A percentile compares a stretch with the other conserved stretches of the same genome.
Evolutionary conservation across 1,284 basidiomycete species (phyloP).

Genomic region (Ustilago crameri): DNA sequence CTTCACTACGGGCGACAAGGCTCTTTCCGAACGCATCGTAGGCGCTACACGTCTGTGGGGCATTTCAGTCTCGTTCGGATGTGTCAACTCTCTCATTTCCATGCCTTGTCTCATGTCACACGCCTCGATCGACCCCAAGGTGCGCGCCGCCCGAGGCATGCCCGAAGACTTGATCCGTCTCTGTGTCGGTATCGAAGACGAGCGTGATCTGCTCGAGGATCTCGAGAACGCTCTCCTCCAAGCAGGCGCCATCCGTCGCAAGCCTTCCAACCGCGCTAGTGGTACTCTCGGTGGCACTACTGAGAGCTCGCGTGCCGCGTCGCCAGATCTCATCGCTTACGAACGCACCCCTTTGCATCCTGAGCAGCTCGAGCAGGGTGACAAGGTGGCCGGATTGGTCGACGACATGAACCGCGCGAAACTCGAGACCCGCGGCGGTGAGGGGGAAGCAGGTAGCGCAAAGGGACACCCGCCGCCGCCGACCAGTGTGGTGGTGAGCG

Average conservation of each 20-base stretch:
- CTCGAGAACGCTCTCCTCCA: slow-evolving; percentile 90
- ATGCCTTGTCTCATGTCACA: slow-evolving; percentile 99
- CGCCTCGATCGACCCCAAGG: slow-evolving; percentile 94
- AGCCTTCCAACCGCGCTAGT: slow-evolving; percentile 9
- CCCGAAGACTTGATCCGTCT: slow-evolving; percentile 97
- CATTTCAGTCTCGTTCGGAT: slow-evolving; percentile 96
- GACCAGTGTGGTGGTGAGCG: slow-evolving; percentile 57
- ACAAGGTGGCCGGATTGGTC: slow-evolving; percentile 42
- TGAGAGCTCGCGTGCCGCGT: slow-evolving; percentile 39
- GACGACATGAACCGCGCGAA: slow-evolving; percentile 54
- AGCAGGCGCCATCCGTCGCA: slow-evolving; percentile 80
- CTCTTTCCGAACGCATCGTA: slow-evolving; percentile 89
- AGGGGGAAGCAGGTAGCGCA: slow-evolving; percentile 39
- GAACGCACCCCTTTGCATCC: slow-evolving; percentile 46
- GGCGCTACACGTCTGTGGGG: slow-evolving; percentile 93
- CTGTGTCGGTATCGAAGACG: slow-evolving; percentile 98
- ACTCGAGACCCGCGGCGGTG: slow-evolving; percentile 60
- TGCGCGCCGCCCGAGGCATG: slow-evolving; percentile 89
- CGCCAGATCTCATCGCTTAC: slow-evolving; percentile 36
- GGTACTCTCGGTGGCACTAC: slow-evolving; percentile 10
- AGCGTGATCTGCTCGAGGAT: slow-evolving; percentile 91
- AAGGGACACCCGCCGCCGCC: slow-evolving; percentile 43
- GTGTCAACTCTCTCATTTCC: slow-evolving; percentile 96
- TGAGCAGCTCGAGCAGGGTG: slow-evolving; percentile 14
- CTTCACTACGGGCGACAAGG: slow-evolving; percentile 92